Percentiles rank a stretch among this genome's conserved stretches.
Conservation (phyloP, 1,284 basidiomycete species). For the Pyrrhoderma noxium region DNA sequence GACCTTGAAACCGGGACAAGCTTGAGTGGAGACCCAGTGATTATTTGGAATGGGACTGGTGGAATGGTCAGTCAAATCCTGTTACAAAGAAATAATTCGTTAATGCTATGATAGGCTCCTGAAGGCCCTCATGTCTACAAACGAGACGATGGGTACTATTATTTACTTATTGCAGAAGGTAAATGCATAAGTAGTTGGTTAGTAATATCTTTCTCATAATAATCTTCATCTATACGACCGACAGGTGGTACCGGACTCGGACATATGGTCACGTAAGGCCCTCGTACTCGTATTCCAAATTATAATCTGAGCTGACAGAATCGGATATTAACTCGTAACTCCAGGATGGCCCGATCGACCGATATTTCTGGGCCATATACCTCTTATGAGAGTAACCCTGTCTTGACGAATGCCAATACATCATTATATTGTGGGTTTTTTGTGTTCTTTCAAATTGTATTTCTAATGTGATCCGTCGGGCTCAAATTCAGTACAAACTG, state of each 20-base stretch:
- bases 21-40: slow-evolving; percentile 30
- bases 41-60: slow-evolving; percentile 34
- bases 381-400: slow-evolving; percentile 35
- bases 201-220: too few relatives aligned
- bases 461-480: neutral
- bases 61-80: slow-evolving; percentile 22
- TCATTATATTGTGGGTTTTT: slow-evolving; percentile 22
- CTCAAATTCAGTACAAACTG: slow-evolving; percentile 28
- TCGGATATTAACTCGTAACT: neutral
- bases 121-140: slow-evolving; percentile 38
- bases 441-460: neutral
- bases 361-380: slow-evolving; percentile 27
- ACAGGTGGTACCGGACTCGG: slow-evolving; percentile 27
- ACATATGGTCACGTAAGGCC: slow-evolving; percentile 27
- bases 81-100: neutral
- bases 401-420: slow-evolving; percentile 33
- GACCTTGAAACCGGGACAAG: slow-evolving; percentile 33
- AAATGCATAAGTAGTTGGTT: too few relatives aligned
- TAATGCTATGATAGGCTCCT: slow-evolving; percentile 27
- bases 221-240: neutral
- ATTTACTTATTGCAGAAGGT: slow-evolving; percentile 39
- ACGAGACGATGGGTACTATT: slow-evolving; percentile 36
- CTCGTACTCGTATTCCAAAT: neutral
- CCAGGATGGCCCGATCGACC: slow-evolving; percentile 19
- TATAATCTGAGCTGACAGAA: neutral